phyloP scores from a whole-genome alignment of 1,139 yeast genomes.

The Spathaspora sp. region DNA sequence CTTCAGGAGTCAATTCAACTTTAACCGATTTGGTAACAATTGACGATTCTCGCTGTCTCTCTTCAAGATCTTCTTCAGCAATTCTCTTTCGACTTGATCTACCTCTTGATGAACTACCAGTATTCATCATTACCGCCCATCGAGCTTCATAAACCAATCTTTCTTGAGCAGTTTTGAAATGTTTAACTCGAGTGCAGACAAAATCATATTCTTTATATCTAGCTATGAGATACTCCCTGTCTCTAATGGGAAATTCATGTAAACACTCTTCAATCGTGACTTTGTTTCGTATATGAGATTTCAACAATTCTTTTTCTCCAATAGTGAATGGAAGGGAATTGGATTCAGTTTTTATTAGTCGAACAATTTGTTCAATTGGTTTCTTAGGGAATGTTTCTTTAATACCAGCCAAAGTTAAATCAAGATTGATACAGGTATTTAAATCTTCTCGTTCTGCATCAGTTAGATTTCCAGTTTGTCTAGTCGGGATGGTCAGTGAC shows the following conservation, averaged over 20 bases:
- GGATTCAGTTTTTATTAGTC: conserved; percentile 9
- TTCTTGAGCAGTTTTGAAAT: conserved; percentile 30
- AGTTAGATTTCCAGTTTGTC: too few species aligned
- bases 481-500: too few species aligned
- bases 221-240: conserved; percentile 15
- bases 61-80: conserved; percentile 7
- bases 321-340: conserved; percentile 13
- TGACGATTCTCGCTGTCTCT: conserved; percentile 6
- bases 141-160: conserved; percentile 37
- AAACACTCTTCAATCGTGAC: conserved; percentile 11
- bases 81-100: conserved; percentile 8
- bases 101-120: conserved; percentile 5
- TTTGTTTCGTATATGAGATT: conserved; percentile 8
- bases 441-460: not conserved
- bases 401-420: conserved; percentile 13
- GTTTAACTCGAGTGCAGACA: conserved; percentile 24
- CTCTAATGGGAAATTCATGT: conserved; percentile 16
- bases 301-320: conserved; percentile 17
- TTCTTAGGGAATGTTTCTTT: conserved; percentile 10
- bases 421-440: conserved; percentile 10
- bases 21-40: not conserved
- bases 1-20: conserved; percentile 9
- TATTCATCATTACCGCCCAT: conserved; percentile 24
- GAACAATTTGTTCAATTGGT: conserved; percentile 7
- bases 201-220: conserved; percentile 22